Evolutionary conservation across 345 rosid genomes (phyloP).

Genomic region (Theobroma cacao): DNA sequence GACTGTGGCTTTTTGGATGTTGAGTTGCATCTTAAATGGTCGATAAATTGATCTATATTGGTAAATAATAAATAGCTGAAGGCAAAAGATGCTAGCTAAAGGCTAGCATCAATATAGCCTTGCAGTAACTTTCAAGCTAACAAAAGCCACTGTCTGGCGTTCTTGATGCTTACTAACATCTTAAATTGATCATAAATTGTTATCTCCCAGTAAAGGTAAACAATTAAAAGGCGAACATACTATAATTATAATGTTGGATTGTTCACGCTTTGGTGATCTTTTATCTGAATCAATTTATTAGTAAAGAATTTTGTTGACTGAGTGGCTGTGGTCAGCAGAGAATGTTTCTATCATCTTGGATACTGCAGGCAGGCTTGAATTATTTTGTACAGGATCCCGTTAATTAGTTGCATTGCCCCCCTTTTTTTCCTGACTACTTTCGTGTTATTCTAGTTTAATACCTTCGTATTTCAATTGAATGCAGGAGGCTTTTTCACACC

Average conservation of each 20-base stretch:
- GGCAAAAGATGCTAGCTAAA: neutral
- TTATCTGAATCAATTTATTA: neutral
- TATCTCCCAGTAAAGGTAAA: neutral
- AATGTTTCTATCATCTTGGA: neutral
- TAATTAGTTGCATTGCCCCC: neutral
- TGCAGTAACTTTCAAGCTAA: neutral
- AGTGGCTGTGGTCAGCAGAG: neutral
- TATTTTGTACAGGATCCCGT: neutral
- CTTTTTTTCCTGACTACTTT: neutral
- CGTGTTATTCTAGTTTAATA: neutral
- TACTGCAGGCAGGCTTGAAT: neutral
- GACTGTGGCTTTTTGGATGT: neutral
- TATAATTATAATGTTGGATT: neutral
- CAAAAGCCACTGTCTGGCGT: neutral
- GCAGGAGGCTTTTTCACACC: slow-evolving; percentile 95
- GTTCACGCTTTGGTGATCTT: neutral
- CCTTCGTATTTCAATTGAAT: slow-evolving; percentile 17
- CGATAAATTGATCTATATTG: neutral
- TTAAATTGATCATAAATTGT: neutral
- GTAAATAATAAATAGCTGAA: neutral
- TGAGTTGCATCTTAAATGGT: neutral
- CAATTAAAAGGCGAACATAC: neutral
- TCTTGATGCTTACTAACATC: neutral
- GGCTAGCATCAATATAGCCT: neutral
- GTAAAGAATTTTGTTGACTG: neutral